phyloP scores from a whole-genome alignment of 2,329 filamentous ascomycete species.

The Penicillium expansum region DNA sequence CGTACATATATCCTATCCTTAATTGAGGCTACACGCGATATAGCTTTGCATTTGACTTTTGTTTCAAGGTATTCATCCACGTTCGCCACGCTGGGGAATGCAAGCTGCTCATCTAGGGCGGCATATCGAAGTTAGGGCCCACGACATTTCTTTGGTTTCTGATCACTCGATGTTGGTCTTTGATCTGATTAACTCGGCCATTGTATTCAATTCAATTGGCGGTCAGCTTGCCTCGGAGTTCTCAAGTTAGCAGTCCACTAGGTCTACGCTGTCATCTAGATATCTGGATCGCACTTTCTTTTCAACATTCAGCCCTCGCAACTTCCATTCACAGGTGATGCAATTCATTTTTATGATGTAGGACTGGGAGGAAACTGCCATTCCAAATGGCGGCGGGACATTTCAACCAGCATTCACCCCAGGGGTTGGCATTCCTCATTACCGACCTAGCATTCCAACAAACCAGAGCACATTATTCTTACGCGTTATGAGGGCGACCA shows the following conservation, averaged over 20 bases:
- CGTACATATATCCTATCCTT: conserved; percentile 7
- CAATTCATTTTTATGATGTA: background rate
- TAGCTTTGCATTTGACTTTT: background rate
- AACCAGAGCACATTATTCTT: conserved; percentile 20
- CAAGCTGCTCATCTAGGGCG: background rate
- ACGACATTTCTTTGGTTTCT: background rate
- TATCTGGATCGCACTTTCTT: conserved; percentile 6
- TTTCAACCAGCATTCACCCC: conserved; percentile 18
- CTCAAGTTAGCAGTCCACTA: background rate
- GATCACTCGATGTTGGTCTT: background rate
- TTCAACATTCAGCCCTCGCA: background rate
- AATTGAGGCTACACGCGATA: conserved; percentile 3
- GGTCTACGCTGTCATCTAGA: background rate
- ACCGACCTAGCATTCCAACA: conserved; percentile 19
- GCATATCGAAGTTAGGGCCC: background rate
- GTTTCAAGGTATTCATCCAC: conserved; percentile 1
- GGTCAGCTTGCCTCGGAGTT: background rate
- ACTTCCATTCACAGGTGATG: background rate
- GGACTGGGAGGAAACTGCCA: conserved; percentile 7
- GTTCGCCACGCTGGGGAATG: conserved; percentile 20
- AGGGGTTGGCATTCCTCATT: conserved; percentile 24
- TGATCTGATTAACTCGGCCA: background rate
- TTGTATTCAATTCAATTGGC: background rate
- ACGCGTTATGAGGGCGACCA: conserved; percentile 14
- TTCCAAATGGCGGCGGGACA: conserved; percentile 20